These are phyloP conservation scores for Salvia miltiorrhiza DNA, from an alignment of 257 asterid species.

Conservation along the genomic window DNA sequence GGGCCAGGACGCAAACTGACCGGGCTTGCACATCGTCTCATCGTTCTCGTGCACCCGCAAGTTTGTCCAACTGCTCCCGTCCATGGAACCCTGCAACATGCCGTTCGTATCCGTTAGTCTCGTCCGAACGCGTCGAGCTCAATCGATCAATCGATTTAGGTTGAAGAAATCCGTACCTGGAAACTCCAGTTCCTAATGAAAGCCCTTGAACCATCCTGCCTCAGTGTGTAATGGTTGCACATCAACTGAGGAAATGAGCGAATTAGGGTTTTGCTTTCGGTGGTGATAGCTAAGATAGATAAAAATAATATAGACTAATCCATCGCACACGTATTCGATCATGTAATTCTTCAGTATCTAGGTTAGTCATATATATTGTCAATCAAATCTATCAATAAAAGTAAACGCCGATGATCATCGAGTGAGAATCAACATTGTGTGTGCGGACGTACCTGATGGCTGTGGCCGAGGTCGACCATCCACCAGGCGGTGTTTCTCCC, in stretches of 20 bases:
- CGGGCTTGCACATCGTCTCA: conserved; percentile 69
- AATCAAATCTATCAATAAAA: too few species aligned
- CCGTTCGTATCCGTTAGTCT: background rate
- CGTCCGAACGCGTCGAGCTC: background rate
- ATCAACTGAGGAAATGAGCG: conserved; percentile 53
- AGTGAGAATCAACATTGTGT: background rate
- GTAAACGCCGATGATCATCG: background rate
- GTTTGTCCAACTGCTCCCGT: conserved; percentile 78
- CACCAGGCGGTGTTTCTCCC: conserved; percentile 81
- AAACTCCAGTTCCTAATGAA: conserved; percentile 81
- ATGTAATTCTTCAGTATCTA: too few species aligned
- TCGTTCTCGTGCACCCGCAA: conserved; percentile 84
- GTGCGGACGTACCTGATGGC: conserved; percentile 65
- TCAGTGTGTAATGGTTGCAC: conserved; percentile 91
- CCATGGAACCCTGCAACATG: conserved; percentile 68
- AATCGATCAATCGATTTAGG: background rate
- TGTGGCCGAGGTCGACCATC: conserved; percentile 86
- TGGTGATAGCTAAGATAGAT: too few species aligned
- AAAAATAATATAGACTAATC: too few species aligned
- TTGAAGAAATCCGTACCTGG: conserved; percentile 44
- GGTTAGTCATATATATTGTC: too few species aligned
- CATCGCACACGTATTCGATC: too few species aligned
- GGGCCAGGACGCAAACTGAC: conserved; percentile 95
- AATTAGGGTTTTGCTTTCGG: background rate
- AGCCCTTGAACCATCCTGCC: conserved; percentile 93